Evolutionary conservation across 2,329 filamentous ascomycete genomes (phyloP), one percentile per base, ranked within the genome.

Genomic region (Apiospora malaysiana): DNA sequence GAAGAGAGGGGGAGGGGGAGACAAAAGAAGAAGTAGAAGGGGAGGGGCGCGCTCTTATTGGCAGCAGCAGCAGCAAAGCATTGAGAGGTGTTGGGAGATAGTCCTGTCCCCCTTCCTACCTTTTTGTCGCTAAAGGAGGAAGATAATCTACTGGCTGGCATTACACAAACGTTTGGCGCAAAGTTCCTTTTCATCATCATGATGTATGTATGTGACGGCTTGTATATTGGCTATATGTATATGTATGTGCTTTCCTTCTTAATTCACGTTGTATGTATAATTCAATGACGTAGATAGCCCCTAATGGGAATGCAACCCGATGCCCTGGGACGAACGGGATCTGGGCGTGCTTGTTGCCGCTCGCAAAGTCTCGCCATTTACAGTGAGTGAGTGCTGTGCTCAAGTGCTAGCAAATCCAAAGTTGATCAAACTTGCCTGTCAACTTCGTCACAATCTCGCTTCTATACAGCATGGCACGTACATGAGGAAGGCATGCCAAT

Each of bases 131-230:
- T 63, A 63, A 59, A 40, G 56, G 32, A 59, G 51, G 56, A 21
- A 63, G n/a, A 40, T 63, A 40, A 63, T 40, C 32, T 63, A 63
- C n/a, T n/a, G 32, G 56, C 32, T 40, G 56, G 56, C 56, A 63
- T 63, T 63, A 10, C 27, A 63, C 40, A 23, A 63, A 63, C 56
- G 18, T 63, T 40, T 37, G 18, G 56, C 18, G 56, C 32, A 47
- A n/a, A 47, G 16, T n/a, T 10, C 37, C 25, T 14, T 40, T 32
- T 21, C 32, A 32, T 32, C 32, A 32, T 63, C 18, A 40, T 37
- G 56, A 63, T 63, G 32, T 37, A 63, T 63, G 27, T 40, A 37
- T 37, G 56, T 63, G 56, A 40, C 32, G 56, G 32, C 16, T 1
- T 21, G 37, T 32, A 18, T 63, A 63, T n/a, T 63, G 32, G n/a